Percentiles rank a stretch among this genome's conserved stretches.
phyloP scores from a whole-genome alignment of 1,284 basidiomycete species.

The Puccinia novopanici region DNA sequence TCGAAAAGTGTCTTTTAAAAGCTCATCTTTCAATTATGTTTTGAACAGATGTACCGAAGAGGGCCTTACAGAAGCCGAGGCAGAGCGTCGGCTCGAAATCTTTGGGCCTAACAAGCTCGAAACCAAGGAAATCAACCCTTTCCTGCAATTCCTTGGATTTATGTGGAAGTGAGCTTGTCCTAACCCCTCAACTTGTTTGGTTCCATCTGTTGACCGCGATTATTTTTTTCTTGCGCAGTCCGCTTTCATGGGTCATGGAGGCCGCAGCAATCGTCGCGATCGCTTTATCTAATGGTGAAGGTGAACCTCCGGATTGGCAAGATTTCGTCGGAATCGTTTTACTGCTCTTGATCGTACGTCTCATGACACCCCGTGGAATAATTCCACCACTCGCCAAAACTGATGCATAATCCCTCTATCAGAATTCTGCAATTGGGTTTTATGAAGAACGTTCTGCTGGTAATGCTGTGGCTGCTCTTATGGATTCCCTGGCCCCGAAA shows the following conservation, averaged over 20 bases:
- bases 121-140: constrained; percentile 79
- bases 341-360: constrained; percentile 71
- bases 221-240: constrained; percentile 56
- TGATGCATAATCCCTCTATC: background rate
- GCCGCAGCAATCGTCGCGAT: constrained; percentile 94
- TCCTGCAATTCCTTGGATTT: constrained; percentile 67
- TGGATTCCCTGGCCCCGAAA: constrained; percentile 98
- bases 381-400: background rate
- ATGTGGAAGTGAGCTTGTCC: constrained; percentile 49
- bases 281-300: constrained; percentile 88
- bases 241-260: constrained; percentile 99
- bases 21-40: constrained; percentile 83
- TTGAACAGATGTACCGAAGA: constrained; percentile 64
- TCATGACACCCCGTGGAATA: background rate
- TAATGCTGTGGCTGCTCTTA: constrained; percentile 97
- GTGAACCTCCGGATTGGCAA: constrained; percentile 85
- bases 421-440: constrained; percentile 93
- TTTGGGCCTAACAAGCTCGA: constrained; percentile 97
- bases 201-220: constrained; percentile 71
- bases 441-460: constrained; percentile 95
- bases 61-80: constrained; percentile 77
- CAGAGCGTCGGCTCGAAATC: constrained; percentile 77
- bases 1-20: background rate
- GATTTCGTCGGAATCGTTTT: constrained; percentile 96
- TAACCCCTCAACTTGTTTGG: constrained; percentile 62